A percentile compares a stretch with the other conserved stretches of the same genome.
Conservation (phyloP, 2,329 filamentous ascomycete genomes). For the Claviceps digitariae region DNA sequence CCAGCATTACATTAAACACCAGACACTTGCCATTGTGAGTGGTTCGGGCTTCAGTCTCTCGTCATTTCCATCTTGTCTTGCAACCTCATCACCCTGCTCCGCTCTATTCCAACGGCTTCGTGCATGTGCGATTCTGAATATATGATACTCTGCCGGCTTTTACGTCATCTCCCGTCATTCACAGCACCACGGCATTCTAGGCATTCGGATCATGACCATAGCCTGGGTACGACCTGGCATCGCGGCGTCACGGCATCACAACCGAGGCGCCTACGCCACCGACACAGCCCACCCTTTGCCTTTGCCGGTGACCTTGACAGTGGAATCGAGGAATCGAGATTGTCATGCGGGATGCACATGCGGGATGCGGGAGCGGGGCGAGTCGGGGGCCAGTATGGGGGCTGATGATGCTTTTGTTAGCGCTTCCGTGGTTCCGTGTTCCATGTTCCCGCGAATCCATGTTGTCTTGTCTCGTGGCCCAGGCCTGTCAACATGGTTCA, state of each 20-base stretch:
- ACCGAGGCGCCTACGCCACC: no score
- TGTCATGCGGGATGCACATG: neutral
- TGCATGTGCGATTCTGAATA: no score
- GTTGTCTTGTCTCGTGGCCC: neutral
- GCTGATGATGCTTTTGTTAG: neutral
- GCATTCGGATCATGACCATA: neutral
- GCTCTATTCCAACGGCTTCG: no score
- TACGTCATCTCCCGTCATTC: neutral
- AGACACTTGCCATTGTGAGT: no score
- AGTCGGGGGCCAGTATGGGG: no score
- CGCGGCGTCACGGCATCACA: neutral
- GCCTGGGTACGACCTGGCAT: neutral
- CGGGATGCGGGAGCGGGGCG: neutral
- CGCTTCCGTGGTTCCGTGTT: neutral
- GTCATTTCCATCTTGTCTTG: no score
- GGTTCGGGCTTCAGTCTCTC: no score
- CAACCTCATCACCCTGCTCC: no score
- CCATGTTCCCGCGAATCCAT: neutral
- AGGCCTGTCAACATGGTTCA: no score
- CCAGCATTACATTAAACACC: no score
- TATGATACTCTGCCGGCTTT: no score
- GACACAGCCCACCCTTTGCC: neutral
- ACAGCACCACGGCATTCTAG: neutral
- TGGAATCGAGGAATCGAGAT: neutral
- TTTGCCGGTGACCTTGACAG: neutral